These are phyloP conservation scores for Nothophoma quercina DNA, from an alignment of 2,329 filamentous ascomycete species.

Conservation along the genomic window DNA sequence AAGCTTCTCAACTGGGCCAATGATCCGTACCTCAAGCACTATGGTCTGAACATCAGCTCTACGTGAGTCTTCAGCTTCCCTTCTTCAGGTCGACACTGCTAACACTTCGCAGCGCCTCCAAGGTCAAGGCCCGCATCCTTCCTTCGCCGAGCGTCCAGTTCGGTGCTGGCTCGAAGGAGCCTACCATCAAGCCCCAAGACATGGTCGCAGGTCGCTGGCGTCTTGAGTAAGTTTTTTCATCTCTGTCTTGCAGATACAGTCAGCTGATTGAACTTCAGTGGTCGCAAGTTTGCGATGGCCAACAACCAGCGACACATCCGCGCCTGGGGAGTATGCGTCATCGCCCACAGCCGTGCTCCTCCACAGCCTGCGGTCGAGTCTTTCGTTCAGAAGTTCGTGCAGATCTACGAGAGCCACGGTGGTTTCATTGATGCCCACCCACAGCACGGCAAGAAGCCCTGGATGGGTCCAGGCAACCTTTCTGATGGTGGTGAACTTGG, in stretches of 20 bases:
- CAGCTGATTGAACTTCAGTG: constrained; percentile 33
- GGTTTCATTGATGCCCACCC: constrained; percentile 57
- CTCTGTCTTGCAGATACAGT: neutral
- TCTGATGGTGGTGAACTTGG: constrained; percentile 51
- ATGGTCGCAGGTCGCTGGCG: constrained; percentile 82
- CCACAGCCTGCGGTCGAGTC: constrained; percentile 56
- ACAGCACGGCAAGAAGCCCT: constrained; percentile 40
- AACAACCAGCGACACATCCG: constrained; percentile 68
- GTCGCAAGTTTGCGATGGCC: constrained; percentile 75
- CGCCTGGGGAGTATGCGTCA: constrained; percentile 77
- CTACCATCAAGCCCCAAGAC: constrained; percentile 35
- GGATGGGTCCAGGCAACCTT: constrained; percentile 41
- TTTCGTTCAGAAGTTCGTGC: constrained; percentile 68
- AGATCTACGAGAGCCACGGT: constrained; percentile 68
- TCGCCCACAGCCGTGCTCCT: constrained; percentile 59
- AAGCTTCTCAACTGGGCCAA: constrained; percentile 69
- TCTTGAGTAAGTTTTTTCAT: constrained; percentile 59
- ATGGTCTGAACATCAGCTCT: constrained; percentile 73
- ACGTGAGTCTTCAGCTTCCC: constrained; percentile 31
- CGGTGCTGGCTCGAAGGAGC: constrained; percentile 42
- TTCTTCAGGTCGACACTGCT: neutral
- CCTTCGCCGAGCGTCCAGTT: constrained; percentile 76
- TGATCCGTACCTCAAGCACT: constrained; percentile 75
- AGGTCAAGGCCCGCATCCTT: constrained; percentile 72
- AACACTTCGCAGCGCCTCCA: constrained; percentile 59